These are phyloP conservation scores for Sarocladiaceae sp. DNA, from an alignment of 2,329 filamentous ascomycete genomes.

Conservation along the genomic window DNA sequence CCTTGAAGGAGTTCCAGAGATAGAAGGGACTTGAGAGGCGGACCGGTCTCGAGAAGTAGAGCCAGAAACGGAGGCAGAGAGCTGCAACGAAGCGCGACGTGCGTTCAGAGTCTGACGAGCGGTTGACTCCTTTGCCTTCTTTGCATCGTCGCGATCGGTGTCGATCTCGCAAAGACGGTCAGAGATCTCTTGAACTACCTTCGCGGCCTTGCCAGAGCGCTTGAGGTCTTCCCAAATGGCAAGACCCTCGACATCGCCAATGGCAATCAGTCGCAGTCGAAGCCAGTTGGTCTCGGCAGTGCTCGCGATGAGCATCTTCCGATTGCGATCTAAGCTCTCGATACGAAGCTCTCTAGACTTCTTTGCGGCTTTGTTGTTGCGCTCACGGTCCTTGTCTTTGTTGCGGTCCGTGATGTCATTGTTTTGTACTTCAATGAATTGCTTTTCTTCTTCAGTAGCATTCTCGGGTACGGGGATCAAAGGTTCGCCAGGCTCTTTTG, in stretches of 20 bases:
- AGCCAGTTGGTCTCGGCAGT: conserved; percentile 23
- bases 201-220: conserved; percentile 13
- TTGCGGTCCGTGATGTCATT: conserved; percentile 22
- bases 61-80: too few relatives aligned
- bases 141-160: conserved; percentile 12
- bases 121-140: too few relatives aligned
- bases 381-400: conserved; percentile 22
- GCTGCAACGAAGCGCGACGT: too few relatives aligned
- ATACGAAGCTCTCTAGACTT: conserved; percentile 27
- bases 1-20: too few relatives aligned
- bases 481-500: conserved; percentile 19
- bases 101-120: too few relatives aligned
- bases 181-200: conserved; percentile 17
- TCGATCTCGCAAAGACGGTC: conserved; percentile 16
- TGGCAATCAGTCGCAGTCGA: conserved; percentile 9
- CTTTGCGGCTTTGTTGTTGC: conserved; percentile 35
- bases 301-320: conserved; percentile 18
- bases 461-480: conserved; percentile 17
- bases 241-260: background rate
- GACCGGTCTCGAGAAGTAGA: too few relatives aligned
- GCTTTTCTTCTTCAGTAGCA: conserved; percentile 10
- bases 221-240: background rate
- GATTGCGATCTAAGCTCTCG: conserved; percentile 20
- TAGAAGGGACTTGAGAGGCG: too few relatives aligned
- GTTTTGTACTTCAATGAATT: conserved; percentile 17